Evolutionary conservation across 306 rosid species (phyloP).

Genomic region (Spatholobus suberectus): DNA sequence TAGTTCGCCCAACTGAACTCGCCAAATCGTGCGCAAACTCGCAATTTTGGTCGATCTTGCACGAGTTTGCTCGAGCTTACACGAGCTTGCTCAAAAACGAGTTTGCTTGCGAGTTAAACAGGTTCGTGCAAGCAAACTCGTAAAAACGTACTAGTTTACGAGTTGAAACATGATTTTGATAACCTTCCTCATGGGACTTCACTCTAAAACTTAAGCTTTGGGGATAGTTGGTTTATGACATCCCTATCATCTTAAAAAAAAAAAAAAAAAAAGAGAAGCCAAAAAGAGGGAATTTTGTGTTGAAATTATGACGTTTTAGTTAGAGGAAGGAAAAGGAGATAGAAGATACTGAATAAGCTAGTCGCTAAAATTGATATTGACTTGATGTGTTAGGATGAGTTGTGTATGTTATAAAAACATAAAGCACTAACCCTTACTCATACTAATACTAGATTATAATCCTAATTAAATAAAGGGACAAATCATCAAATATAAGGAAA

Average conservation of each 20-base stretch:
- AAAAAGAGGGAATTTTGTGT: neutral
- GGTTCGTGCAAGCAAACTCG: too few species aligned
- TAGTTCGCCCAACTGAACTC: too few species aligned
- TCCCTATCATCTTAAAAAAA: neutral
- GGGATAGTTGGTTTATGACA: neutral
- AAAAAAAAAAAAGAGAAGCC: neutral
- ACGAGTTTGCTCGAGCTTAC: too few species aligned
- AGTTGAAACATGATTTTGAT: too few species aligned
- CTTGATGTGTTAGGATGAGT: neutral
- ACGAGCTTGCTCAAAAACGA: too few species aligned
- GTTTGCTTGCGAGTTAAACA: too few species aligned
- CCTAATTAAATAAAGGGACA: neutral
- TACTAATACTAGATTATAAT: too few species aligned
- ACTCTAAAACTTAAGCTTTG: neutral
- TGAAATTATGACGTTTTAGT: neutral
- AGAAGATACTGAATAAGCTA: neutral
- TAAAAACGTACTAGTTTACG: too few species aligned
- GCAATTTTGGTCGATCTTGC: too few species aligned
- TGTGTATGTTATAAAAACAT: neutral
- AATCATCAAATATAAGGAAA: neutral
- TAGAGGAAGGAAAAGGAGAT: neutral
- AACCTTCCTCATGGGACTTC: neutral
- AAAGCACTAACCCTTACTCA: neutral
- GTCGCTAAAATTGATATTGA: neutral
- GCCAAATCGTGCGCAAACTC: too few species aligned